Conservation (phyloP, 768 basidiomycete species). For the Phallus indusiatus region DNA sequence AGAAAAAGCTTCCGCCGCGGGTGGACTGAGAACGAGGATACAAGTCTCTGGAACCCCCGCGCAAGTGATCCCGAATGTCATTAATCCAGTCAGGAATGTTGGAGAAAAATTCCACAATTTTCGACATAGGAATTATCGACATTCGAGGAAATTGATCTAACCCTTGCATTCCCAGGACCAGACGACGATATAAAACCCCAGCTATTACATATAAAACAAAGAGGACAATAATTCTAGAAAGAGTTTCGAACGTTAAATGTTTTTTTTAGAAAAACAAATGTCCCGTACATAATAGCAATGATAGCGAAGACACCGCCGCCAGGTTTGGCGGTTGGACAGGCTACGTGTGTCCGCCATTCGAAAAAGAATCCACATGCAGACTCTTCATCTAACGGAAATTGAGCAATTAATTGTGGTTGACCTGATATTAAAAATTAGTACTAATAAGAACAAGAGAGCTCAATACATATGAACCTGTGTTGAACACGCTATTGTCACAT, state of each 20-base stretch:
- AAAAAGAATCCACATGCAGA: slow-evolving; percentile 68
- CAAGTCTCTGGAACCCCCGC: slow-evolving; percentile 3
- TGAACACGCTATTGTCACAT: slow-evolving; percentile 59
- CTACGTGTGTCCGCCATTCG: slow-evolving; percentile 82
- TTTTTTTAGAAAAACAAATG: background rate
- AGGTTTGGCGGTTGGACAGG: slow-evolving; percentile 60
- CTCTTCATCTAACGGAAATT: slow-evolving; percentile 60
- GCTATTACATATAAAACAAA: slow-evolving; percentile 56
- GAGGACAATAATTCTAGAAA: slow-evolving; percentile 41
- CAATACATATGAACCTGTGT: slow-evolving; percentile 28
- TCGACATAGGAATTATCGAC: slow-evolving; percentile 10
- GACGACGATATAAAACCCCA: slow-evolving; percentile 71
- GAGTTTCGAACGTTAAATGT: background rate
- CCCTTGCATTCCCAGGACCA: slow-evolving; percentile 61
- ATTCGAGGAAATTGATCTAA: slow-evolving; percentile 57
- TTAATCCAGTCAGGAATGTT: slow-evolving; percentile 5
- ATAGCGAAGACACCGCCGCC: slow-evolving; percentile 44
- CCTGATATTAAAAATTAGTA: slow-evolving; percentile 22
- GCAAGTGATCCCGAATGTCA: slow-evolving; percentile 7
- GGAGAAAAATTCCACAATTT: background rate
- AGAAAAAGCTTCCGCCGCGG: background rate
- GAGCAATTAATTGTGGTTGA: slow-evolving; percentile 47
- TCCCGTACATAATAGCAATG: slow-evolving; percentile 49
- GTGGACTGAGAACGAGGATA: slow-evolving; percentile 1
- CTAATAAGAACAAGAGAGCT: background rate